These are phyloP conservation scores for Misopates orontium DNA, from an alignment of 257 asterid species.

Conservation along the genomic window DNA sequence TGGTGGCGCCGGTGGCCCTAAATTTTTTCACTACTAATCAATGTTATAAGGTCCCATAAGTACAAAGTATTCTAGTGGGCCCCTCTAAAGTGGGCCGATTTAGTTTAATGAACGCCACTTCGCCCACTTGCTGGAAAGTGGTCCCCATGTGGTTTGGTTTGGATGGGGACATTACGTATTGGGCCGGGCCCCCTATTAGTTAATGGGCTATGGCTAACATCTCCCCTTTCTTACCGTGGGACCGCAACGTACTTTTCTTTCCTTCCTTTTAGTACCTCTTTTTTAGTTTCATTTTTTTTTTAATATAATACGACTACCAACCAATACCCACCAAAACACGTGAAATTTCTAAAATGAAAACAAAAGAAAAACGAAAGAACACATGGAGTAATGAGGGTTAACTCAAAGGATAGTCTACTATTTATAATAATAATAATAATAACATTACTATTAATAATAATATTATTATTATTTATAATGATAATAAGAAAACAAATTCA, in stretches of 20 bases:
- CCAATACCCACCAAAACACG: too few species aligned
- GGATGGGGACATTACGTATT: conserved; percentile 33
- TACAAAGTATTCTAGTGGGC: conserved; percentile 21
- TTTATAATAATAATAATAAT: too few species aligned
- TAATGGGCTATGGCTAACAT: conserved; percentile 2
- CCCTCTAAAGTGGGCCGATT: conserved; percentile 26
- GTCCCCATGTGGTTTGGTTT: conserved; percentile 42
- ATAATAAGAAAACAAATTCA: too few species aligned
- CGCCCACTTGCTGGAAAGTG: conserved; percentile 20
- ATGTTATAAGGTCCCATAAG: conserved; percentile 22
- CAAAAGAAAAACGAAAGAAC: too few species aligned
- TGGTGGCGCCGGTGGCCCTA: conserved; percentile 30
- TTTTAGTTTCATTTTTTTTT: background rate
- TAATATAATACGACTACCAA: background rate
- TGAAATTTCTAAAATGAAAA: too few species aligned
- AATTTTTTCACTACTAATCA: conserved; percentile 11
- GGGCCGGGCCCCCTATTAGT: conserved; percentile 18
- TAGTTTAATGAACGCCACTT: conserved; percentile 16
- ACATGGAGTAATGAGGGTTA: too few species aligned
- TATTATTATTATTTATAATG: too few species aligned
- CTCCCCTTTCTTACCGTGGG: conserved; percentile 21
- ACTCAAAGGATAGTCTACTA: too few species aligned
- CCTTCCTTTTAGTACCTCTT: background rate
- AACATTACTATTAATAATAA: too few species aligned
- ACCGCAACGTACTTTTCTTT: background rate